These are phyloP conservation scores for Trichoderma polysporum DNA, from an alignment of 2,329 filamentous ascomycete genomes.

Conservation along the genomic window DNA sequence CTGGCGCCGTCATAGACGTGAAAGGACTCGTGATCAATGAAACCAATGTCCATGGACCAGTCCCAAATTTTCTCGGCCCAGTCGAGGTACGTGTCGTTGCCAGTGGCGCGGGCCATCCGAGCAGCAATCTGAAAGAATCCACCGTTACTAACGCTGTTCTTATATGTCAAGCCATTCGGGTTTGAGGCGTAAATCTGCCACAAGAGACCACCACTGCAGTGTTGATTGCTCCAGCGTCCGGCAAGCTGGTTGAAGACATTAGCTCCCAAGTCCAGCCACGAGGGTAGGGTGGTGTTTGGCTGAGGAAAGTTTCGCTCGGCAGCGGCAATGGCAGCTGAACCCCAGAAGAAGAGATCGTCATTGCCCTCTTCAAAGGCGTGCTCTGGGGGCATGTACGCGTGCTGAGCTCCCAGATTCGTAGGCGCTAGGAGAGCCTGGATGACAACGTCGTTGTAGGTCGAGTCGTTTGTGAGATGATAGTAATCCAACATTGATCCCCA, in stretches of 20 bases:
- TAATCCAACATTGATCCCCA: conserved; percentile 71
- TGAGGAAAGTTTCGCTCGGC: conserved; percentile 68
- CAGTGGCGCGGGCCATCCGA: conserved; percentile 68
- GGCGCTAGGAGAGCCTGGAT: conserved; percentile 58
- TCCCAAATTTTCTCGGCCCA: conserved; percentile 69
- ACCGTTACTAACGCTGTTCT: conserved; percentile 78
- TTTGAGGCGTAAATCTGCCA: conserved; percentile 83
- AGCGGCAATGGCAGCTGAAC: conserved; percentile 64
- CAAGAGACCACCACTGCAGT: conserved; percentile 69
- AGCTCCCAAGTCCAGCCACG: conserved; percentile 65
- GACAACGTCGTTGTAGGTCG: conserved; percentile 59
- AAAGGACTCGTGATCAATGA: conserved; percentile 53
- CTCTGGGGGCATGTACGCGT: conserved; percentile 59
- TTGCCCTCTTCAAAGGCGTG: conserved; percentile 66
- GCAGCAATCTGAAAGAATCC: conserved; percentile 81
- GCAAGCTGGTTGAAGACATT: conserved; percentile 73
- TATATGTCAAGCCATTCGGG: conserved; percentile 73
- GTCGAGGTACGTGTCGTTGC: conserved; percentile 62
- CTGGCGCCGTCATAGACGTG: conserved; percentile 64
- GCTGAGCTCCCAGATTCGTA: conserved; percentile 53
- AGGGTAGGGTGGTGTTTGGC: conserved; percentile 54
- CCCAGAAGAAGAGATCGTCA: conserved; percentile 76
- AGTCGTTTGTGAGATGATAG: conserved; percentile 64
- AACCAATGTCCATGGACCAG: conserved; percentile 57
- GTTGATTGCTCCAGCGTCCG: conserved; percentile 65